phyloP scores from a whole-genome alignment of 2,329 filamentous ascomycete species.

The Coniochaeta prunicola region DNA sequence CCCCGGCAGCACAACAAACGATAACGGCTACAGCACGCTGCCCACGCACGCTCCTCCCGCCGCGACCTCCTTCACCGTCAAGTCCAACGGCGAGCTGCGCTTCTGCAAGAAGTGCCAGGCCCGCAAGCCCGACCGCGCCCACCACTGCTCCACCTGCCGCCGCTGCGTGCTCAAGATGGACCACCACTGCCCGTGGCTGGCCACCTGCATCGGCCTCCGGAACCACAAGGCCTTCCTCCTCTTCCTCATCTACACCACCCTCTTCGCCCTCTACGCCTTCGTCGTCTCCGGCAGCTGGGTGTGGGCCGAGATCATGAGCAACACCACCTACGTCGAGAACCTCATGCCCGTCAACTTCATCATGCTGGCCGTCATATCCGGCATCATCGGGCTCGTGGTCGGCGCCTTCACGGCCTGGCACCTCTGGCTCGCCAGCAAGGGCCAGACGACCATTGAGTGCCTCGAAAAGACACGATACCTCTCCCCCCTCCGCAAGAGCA shows the following conservation, averaged over 20 bases:
- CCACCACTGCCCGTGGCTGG: constrained; percentile 97
- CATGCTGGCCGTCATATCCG: constrained; percentile 75
- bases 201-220: constrained; percentile 84
- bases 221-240: constrained; percentile 96
- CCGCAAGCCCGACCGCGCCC: constrained; percentile 88
- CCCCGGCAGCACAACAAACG: constrained; percentile 64
- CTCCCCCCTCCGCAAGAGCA: constrained; percentile 64
- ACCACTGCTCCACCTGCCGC: constrained; percentile 93
- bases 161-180: constrained; percentile 99
- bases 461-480: constrained; percentile 94
- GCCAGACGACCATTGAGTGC: constrained; percentile 92
- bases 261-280: constrained; percentile 81
- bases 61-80: constrained; percentile 80
- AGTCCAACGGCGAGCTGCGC: constrained; percentile 75
- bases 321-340: constrained; percentile 64
- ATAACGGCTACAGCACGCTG: constrained; percentile 69
- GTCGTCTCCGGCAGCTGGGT: constrained; percentile 74
- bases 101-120: constrained; percentile 98
- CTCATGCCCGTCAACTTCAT: constrained; percentile 88
- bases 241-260: constrained; percentile 80
- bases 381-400: constrained; percentile 86
- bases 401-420: constrained; percentile 91
- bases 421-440: constrained; percentile 67
- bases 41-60: constrained; percentile 62
- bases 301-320: constrained; percentile 71